Base-by-base conservation (phyloP, 495 filamentous ascomycete species). In the Thermochaetoides thermophila region DNA sequence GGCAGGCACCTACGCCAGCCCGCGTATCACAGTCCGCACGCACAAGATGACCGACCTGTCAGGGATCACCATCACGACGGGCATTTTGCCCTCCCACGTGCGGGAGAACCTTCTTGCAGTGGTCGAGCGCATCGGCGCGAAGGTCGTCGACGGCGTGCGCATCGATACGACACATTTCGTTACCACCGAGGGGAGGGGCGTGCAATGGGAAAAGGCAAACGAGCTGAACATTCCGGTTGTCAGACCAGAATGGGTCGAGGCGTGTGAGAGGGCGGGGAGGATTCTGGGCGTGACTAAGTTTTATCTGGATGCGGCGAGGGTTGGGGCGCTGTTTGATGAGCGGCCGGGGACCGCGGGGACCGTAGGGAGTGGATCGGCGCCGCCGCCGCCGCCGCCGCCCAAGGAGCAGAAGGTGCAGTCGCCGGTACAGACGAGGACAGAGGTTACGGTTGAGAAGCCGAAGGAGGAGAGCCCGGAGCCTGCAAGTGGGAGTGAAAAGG, bases 101-200 rank as follows among this genome's bases (percentile, higher is more conserved):
- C 71, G 76, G 40, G 85, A 93, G 35, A 73, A 68, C 26, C 69
- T 99, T 1, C 59, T 69, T 14, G 66, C 64, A 13, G 79, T 85
- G 3, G 65, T 94, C 14, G 77, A 92, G 42, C 68, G 84, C 34
- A 92, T 99, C 38, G 89, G 91, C 22, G 91, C 82, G 26, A 92
- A 89, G 60, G 60, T 95, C 35, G 79, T 84, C 30, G 91, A 96
- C 42, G 66, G 72, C 2, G 91, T 99, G 18, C 68, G 87, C 33
- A 96, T 99, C 39, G 89, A 99, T 47, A 99, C 89, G 3, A 99
- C 89, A 11, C 89, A 99, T 56, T 99, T 96, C 53, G 86, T 99
- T 31, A 95, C 87, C 42, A 87, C 81, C n/a, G 91, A 99, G 50
- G 87, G 87, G 2, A 63, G 85, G 12, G 89, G 89, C 7, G 67